A percentile compares a stretch with the other conserved stretches of the same genome.
Conservation (phyloP, 1,284 basidiomycete genomes). For the Ustilago sp. region DNA sequence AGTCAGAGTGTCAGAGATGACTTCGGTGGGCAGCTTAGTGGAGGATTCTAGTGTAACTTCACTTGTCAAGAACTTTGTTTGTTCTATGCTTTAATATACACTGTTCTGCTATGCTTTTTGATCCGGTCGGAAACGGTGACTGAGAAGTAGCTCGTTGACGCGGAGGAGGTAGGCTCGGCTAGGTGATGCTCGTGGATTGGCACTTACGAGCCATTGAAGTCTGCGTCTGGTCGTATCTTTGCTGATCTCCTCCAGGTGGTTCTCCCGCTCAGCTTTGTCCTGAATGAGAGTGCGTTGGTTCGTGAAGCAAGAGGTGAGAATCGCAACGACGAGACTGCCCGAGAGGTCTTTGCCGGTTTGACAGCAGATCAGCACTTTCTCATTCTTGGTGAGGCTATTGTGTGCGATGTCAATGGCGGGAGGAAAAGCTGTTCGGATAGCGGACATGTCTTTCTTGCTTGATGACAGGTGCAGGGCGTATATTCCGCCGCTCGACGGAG, state of each 20-base stretch:
- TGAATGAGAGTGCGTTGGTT: conserved; percentile 36
- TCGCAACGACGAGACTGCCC: conserved; percentile 38
- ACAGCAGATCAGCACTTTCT: conserved; percentile 39
- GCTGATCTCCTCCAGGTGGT: conserved; percentile 25
- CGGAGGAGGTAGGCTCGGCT: conserved; percentile 80
- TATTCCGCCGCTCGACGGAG: background rate
- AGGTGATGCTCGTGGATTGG: conserved; percentile 79
- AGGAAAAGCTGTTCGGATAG: conserved; percentile 34
- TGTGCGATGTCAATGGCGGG: conserved; percentile 35
- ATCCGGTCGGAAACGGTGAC: conserved; percentile 74
- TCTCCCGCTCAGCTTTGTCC: background rate
- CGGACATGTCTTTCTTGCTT: conserved; percentile 48
- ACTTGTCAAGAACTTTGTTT: background rate
- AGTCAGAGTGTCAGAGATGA: conserved; percentile 72
- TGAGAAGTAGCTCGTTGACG: conserved; percentile 81
- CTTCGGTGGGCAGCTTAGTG: conserved; percentile 71
- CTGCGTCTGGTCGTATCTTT: conserved; percentile 78
- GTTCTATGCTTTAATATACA: conserved; percentile 4
- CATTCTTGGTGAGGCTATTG: conserved; percentile 8
- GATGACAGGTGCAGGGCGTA: conserved; percentile 17
- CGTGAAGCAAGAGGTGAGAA: conserved; percentile 64
- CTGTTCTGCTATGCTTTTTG: background rate
- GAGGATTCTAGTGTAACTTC: conserved; percentile 10
- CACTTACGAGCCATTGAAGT: conserved; percentile 83
- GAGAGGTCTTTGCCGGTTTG: conserved; percentile 42